phyloP scores from a whole-genome alignment of 2,329 filamentous ascomycete species.

The Fusarium sp. region DNA sequence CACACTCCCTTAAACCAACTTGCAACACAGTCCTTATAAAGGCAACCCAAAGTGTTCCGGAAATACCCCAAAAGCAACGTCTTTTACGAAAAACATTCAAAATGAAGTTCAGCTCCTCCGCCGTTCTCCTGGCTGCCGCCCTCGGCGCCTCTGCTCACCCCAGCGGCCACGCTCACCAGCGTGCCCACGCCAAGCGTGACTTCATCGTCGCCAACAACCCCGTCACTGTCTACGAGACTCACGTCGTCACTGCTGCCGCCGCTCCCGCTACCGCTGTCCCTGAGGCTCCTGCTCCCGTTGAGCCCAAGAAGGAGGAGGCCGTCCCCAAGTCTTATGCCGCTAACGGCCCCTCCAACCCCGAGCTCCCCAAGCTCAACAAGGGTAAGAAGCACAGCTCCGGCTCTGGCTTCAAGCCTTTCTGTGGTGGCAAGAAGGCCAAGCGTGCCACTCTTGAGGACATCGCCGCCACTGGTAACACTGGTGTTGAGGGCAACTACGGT shows the following conservation, averaged over 20 bases:
- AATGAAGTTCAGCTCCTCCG: constrained; percentile 58
- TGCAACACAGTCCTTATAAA: constrained; percentile 40
- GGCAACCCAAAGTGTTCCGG: constrained; percentile 44
- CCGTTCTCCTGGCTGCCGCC: constrained; percentile 55
- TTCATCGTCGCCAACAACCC: constrained; percentile 54
- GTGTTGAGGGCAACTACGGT: constrained; percentile 56
- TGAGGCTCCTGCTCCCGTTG: constrained; percentile 1
- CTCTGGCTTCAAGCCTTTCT: constrained; percentile 51
- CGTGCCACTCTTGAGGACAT: constrained; percentile 61
- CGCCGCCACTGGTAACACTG: constrained; percentile 61
- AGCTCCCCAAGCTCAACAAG: constrained; percentile 3
- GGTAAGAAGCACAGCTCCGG: constrained; percentile 29
- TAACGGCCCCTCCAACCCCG: background rate
- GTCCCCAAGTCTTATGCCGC: constrained; percentile 10
- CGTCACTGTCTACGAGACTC: constrained; percentile 41
- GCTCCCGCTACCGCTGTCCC: constrained; percentile 7
- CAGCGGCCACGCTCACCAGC: constrained; percentile 53
- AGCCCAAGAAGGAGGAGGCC: constrained; percentile 4
- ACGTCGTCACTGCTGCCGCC: constrained; percentile 20
- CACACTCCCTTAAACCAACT: constrained; percentile 45
- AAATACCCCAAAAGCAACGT: constrained; percentile 38
- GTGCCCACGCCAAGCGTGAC: constrained; percentile 51
- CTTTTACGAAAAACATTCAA: constrained; percentile 36
- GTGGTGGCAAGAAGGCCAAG: constrained; percentile 55
- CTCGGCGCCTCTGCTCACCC: constrained; percentile 58